phyloP scores from a whole-genome alignment of 345 rosid species.

The Odontarrhena argentea region DNA sequence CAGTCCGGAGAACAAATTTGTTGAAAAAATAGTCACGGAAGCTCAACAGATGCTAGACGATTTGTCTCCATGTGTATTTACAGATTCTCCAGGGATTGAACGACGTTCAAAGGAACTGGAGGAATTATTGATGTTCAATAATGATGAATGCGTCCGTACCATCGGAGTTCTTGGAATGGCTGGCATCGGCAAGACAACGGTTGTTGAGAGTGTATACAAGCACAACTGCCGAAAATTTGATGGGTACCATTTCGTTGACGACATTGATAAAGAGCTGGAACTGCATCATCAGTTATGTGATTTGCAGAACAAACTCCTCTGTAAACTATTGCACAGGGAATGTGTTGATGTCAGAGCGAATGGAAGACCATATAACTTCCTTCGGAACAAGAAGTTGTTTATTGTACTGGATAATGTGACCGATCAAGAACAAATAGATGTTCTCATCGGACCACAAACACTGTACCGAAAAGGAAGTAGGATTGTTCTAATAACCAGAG shows the following conservation, averaged over 20 bases:
- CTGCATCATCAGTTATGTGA: neutral
- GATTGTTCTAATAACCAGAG: no score
- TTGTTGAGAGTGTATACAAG: constrained; percentile 19
- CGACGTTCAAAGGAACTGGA: constrained; percentile 28
- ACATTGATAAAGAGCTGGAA: constrained; percentile 11
- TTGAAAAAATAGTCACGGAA: constrained; percentile 2
- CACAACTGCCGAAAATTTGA: constrained; percentile 10
- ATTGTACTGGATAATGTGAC: constrained; percentile 39
- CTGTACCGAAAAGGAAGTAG: constrained; percentile 26
- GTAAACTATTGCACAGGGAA: constrained; percentile 21
- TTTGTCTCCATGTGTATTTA: constrained; percentile 25
- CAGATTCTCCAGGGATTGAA: constrained; percentile 4
- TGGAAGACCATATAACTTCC: constrained; percentile 5
- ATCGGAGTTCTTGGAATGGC: constrained; percentile 32
- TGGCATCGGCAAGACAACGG: constrained; percentile 30
- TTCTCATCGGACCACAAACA: constrained; percentile 4
- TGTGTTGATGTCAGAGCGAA: constrained; percentile 19
- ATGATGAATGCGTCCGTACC: neutral
- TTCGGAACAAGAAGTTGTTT: constrained; percentile 32
- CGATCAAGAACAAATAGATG: neutral
- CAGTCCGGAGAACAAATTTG: constrained; percentile 31
- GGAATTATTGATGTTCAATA: constrained; percentile 9
- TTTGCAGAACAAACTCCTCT: constrained; percentile 23
- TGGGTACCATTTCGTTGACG: constrained; percentile 23
- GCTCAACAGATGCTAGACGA: constrained; percentile 30